Conservation (phyloP, 495 filamentous ascomycete genomes). For the Articulospora tetracladia region DNA sequence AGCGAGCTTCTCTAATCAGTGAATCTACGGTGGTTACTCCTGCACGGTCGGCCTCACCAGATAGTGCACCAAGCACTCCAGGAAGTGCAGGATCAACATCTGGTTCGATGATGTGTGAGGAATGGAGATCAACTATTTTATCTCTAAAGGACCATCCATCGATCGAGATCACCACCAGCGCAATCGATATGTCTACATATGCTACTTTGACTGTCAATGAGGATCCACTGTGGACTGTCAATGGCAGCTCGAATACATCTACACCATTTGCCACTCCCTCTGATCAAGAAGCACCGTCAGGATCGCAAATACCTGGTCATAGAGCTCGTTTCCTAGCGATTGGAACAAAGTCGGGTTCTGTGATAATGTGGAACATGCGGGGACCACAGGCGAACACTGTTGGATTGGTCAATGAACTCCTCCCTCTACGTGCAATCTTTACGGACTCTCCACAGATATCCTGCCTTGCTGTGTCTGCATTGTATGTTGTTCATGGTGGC, state of each 20-base stretch:
- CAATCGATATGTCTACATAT: constrained; percentile 73
- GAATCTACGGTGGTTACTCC: constrained; percentile 24
- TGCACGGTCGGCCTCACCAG: constrained; percentile 8
- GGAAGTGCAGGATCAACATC: constrained; percentile 1
- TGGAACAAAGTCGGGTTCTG: constrained; percentile 72
- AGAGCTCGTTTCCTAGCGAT: constrained; percentile 76
- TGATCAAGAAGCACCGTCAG: constrained; percentile 18
- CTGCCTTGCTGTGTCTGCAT: constrained; percentile 77
- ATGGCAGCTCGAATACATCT: constrained; percentile 48
- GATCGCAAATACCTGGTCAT: constrained; percentile 70
- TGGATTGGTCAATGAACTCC: constrained; percentile 41
- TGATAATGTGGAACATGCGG: constrained; percentile 85
- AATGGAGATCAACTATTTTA: constrained; percentile 62
- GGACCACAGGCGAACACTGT: constrained; percentile 49
- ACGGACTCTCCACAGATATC: constrained; percentile 90
- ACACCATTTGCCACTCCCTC: constrained; percentile 56
- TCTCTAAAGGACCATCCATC: constrained; percentile 47
- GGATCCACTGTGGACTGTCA: constrained; percentile 63
- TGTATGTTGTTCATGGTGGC: constrained; percentile 88
- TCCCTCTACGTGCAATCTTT: constrained; percentile 75
- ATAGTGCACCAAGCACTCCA: constrained; percentile 16
- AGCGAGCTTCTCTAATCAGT: constrained; percentile 11
- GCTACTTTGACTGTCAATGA: constrained; percentile 68
- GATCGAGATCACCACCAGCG: constrained; percentile 62
- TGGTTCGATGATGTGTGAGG: constrained; percentile 31